Evolutionary conservation across 192 early-diverging fungal genomes (phyloP).

Genomic region (Coemansia sp.): DNA sequence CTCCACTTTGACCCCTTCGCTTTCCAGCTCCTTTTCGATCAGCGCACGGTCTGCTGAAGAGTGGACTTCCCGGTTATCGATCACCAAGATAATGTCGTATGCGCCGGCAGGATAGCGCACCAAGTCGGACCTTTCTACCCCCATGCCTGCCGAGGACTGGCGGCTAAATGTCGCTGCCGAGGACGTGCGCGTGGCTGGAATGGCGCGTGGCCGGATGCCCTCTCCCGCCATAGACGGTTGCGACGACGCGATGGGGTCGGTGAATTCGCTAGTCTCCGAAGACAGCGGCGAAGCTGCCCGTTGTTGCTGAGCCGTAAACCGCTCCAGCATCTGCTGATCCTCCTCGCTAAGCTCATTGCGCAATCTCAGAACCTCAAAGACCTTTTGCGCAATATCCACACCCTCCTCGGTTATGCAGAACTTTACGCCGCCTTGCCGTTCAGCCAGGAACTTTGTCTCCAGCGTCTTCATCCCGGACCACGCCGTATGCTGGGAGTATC

Average conservation of each 20-base stretch:
- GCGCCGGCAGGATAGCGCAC: constrained; percentile 20
- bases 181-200: constrained; percentile 6
- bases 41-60: constrained; percentile 65
- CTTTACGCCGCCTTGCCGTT: constrained; percentile 57
- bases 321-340: constrained; percentile 11
- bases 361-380: constrained; percentile 38
- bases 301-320: not conserved
- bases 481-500: constrained; percentile 59
- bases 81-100: constrained; percentile 61
- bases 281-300: not conserved
- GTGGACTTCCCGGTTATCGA: constrained; percentile 85
- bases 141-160: constrained; percentile 24
- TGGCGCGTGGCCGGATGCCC: not conserved
- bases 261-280: no score
- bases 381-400: constrained; percentile 54
- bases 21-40: constrained; percentile 64
- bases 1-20: constrained; percentile 56
- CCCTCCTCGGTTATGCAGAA: constrained; percentile 77
- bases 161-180: constrained; percentile 24
- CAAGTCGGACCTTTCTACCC: constrained; percentile 25
- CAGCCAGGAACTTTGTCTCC: constrained; percentile 64
- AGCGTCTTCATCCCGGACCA: constrained; percentile 79
- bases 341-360: constrained; percentile 29
- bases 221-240: not conserved
- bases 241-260: not conserved